phyloP scores from a whole-genome alignment of 2,329 filamentous ascomycete genomes.

The Neopestalotiopsis sp. region DNA sequence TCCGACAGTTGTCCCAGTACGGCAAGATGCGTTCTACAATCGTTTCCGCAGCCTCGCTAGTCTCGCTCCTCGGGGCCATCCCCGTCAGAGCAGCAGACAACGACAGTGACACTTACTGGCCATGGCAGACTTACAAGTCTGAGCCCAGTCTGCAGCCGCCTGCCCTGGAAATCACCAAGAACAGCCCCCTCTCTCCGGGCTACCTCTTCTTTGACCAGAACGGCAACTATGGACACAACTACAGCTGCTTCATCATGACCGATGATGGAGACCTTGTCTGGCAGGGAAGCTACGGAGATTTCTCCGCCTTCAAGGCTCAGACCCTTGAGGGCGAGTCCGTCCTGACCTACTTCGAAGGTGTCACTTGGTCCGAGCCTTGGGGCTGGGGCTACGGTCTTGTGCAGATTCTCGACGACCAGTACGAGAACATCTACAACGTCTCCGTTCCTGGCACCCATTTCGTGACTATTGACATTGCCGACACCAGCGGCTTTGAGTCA shows the following conservation, averaged over 20 bases:
- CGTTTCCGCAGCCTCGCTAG: background rate
- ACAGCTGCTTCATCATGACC: constrained; percentile 30
- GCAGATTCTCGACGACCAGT: constrained; percentile 36
- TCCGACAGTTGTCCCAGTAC: background rate
- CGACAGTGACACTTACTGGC: constrained; percentile 22
- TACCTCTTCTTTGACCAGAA: constrained; percentile 31
- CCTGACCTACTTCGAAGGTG: constrained; percentile 37
- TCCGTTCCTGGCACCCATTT: constrained; percentile 22
- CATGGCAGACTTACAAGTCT: constrained; percentile 30
- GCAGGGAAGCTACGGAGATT: constrained; percentile 29
- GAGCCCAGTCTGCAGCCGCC: constrained; percentile 25
- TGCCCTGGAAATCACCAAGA: constrained; percentile 27
- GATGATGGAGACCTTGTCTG: constrained; percentile 36
- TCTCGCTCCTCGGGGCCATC: constrained; percentile 4
- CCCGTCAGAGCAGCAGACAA: constrained; percentile 5
- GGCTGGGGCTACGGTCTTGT: constrained; percentile 39
- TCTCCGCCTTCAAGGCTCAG: constrained; percentile 35
- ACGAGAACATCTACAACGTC: constrained; percentile 31
- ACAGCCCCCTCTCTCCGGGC: constrained; percentile 25
- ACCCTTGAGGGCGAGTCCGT: constrained; percentile 35
- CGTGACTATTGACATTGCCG: background rate
- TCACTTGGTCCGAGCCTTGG: constrained; percentile 29
- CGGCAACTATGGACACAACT: constrained; percentile 27
- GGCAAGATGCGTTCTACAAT: background rate
- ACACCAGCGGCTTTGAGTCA: constrained; percentile 16